Conservation (phyloP, 148 eudicot genomes). For the Simmondsia chinensis region DNA sequence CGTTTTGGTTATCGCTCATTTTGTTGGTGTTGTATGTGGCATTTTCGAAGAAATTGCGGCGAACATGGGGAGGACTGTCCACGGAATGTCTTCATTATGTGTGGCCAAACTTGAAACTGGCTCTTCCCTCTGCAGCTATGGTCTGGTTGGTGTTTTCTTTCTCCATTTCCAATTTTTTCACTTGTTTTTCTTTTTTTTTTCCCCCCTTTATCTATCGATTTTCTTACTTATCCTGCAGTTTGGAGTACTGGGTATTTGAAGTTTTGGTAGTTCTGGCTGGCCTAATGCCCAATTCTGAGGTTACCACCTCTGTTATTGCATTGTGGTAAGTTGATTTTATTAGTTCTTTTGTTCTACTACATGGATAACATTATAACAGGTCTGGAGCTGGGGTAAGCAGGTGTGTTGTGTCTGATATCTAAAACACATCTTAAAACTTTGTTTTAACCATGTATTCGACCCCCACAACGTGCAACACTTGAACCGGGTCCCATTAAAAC, state of each 20-base stretch:
- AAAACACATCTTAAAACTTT: too few relatives aligned
- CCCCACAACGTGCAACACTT: too few relatives aligned
- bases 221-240: conserved; percentile 24
- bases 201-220: not conserved
- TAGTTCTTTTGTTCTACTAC: not conserved
- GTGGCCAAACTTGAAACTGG: conserved; percentile 35
- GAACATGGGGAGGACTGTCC: conserved; percentile 56
- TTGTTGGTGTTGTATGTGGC: conserved; percentile 32
- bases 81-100: conserved; percentile 38
- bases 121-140: conserved; percentile 86
- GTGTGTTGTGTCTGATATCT: too few relatives aligned
- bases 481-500: too few relatives aligned
- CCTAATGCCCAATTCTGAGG: conserved; percentile 59
- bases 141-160: conserved; percentile 42
- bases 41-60: conserved; percentile 25
- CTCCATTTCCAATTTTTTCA: not conserved
- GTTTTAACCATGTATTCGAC: too few relatives aligned
- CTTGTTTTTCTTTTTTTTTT: not conserved
- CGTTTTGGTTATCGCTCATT: conserved; percentile 46
- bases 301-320: conserved; percentile 69
- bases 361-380: too few relatives aligned
- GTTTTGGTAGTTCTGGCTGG: conserved; percentile 79
- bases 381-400: too few relatives aligned
- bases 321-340: conserved; percentile 46
- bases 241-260: conserved; percentile 93